These are phyloP conservation scores for Salix brachista DNA, from an alignment of 345 rosid genomes.

Conservation along the genomic window DNA sequence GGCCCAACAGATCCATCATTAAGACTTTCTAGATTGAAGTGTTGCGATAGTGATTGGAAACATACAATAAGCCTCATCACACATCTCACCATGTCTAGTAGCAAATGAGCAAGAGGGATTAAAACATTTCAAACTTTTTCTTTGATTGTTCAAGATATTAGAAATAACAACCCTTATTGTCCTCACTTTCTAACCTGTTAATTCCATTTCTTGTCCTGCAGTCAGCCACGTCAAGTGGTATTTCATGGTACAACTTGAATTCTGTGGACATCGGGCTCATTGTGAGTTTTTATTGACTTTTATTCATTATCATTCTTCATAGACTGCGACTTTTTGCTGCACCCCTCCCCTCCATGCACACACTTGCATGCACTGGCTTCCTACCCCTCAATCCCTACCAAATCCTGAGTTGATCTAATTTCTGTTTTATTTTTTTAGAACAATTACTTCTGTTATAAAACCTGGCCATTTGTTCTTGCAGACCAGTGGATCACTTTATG, in stretches of 20 bases:
- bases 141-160: not conserved
- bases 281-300: constrained; percentile 48
- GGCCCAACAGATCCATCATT: not conserved
- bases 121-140: not conserved
- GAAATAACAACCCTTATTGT: not conserved
- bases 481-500: constrained; percentile 92
- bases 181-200: not conserved
- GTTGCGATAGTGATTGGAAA: not conserved
- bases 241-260: constrained; percentile 77
- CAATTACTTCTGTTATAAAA: too few relatives aligned
- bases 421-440: too few relatives aligned
- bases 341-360: too few relatives aligned
- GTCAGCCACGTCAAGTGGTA: constrained; percentile 75
- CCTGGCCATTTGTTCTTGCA: constrained; percentile 35
- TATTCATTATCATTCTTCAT: not conserved
- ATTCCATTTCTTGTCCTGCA: constrained; percentile 32
- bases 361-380: too few relatives aligned
- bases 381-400: too few relatives aligned
- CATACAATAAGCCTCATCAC: not conserved
- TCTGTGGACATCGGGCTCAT: constrained; percentile 79
- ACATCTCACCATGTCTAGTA: not conserved
- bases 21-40: not conserved
- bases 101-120: not conserved
- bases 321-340: not conserved
- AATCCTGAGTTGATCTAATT: not conserved